Percentiles rank a stretch among this genome's conserved stretches.
Evolutionary conservation across 371 early-diverging fungal species (phyloP).

Genomic region (Lichtheimia ornata): DNA sequence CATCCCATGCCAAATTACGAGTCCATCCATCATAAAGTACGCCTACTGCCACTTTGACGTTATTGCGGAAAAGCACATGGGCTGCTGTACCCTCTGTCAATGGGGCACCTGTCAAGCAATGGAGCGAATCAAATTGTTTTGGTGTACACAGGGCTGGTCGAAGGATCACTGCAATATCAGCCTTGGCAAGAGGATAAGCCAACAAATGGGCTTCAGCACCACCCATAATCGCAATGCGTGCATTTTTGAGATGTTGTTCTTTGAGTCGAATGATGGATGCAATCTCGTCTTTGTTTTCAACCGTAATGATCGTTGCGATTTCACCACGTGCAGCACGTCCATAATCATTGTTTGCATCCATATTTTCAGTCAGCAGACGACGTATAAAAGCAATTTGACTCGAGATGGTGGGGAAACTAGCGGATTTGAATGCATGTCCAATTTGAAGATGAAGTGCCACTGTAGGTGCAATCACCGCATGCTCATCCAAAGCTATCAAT

Average conservation of each 20-base stretch:
- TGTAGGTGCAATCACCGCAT: slow-evolving; percentile 35
- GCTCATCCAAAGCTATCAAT: slow-evolving; percentile 22
- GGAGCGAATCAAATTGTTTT: slow-evolving; percentile 62
- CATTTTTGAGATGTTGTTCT: slow-evolving; percentile 30
- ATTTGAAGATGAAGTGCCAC: slow-evolving; percentile 68
- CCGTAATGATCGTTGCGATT: slow-evolving; percentile 61
- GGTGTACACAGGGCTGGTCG: slow-evolving; percentile 71
- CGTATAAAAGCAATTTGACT: slow-evolving; percentile 68
- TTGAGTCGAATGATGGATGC: slow-evolving; percentile 66
- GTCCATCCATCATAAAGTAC: slow-evolving; percentile 59
- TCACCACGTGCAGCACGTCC: slow-evolving; percentile 59
- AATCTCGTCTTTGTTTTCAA: slow-evolving; percentile 74
- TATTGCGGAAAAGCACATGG: slow-evolving; percentile 59
- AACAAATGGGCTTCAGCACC: slow-evolving; percentile 75
- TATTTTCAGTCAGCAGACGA: slow-evolving; percentile 36
- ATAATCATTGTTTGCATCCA: slow-evolving; percentile 25
- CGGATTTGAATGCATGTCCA: slow-evolving; percentile 51
- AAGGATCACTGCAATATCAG: slow-evolving; percentile 66
- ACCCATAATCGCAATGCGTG: slow-evolving; percentile 54
- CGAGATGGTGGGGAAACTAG: slow-evolving; percentile 58
- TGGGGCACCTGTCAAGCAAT: slow-evolving; percentile 66
- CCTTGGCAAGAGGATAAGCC: slow-evolving; percentile 58
- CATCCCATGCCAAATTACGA: slow-evolving; percentile 75
- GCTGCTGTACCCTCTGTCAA: slow-evolving; percentile 60
- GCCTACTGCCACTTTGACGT: slow-evolving; percentile 68